Evolutionary conservation across 2,329 filamentous ascomycete species (phyloP).

Genomic region (Aspergillus pseudotamarii): DNA sequence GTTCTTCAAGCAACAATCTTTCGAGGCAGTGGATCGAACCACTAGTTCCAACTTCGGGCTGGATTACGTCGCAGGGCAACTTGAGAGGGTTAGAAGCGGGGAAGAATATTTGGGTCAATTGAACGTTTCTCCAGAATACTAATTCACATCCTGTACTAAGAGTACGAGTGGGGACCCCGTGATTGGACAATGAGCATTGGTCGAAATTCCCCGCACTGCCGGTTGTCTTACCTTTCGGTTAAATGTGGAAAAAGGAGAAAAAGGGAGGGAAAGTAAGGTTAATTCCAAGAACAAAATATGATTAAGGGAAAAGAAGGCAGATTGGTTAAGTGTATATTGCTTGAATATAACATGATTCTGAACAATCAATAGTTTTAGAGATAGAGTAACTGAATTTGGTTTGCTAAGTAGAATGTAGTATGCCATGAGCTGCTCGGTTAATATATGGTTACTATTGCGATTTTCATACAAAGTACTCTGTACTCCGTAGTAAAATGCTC

Average conservation of each 20-base stretch:
- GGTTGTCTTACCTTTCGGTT: neutral
- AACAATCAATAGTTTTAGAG: neutral
- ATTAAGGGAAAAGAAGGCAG: neutral
- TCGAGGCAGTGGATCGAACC: neutral
- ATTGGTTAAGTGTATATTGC: neutral
- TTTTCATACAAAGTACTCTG: too few relatives aligned
- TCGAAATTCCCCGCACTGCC: neutral
- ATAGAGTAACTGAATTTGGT: neutral
- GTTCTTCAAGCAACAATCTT: neutral
- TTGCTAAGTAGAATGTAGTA: neutral
- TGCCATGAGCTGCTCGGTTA: neutral
- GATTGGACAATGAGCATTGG: slow-evolving; percentile 4
- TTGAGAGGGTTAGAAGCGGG: neutral
- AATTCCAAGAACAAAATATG: neutral
- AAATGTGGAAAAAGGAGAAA: neutral
- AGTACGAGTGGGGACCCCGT: neutral
- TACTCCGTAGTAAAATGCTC: neutral
- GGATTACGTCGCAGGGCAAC: neutral
- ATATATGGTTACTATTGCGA: neutral
- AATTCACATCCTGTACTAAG: neutral
- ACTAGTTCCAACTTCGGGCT: neutral
- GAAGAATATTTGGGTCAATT: neutral
- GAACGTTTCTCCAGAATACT: neutral
- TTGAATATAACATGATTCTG: neutral
- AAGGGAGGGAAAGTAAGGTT: neutral